Evolutionary conservation across 345 rosid species (phyloP).

Genomic region (Viola odorata): DNA sequence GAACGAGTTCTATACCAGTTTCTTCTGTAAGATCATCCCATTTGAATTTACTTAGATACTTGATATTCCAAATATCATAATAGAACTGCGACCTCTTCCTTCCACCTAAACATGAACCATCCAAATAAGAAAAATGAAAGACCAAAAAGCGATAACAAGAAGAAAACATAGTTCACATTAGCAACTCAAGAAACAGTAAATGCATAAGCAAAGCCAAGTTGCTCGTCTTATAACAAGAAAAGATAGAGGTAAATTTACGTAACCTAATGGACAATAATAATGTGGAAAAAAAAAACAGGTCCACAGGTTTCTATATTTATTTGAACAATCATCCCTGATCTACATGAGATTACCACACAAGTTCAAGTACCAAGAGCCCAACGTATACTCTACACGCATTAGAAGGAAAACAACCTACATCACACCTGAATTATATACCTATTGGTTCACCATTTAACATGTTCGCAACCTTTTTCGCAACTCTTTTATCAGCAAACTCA

Average conservation of each 20-base stretch:
- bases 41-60: conserved; percentile 85
- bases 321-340: not conserved
- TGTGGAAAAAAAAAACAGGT: too few species aligned
- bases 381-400: not conserved
- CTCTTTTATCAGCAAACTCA: conserved; percentile 69
- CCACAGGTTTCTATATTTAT: too few species aligned
- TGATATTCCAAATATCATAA: conserved; percentile 92
- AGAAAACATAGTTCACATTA: not conserved
- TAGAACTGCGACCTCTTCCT: conserved; percentile 70
- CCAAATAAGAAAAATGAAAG: not conserved
- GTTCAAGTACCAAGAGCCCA: not conserved
- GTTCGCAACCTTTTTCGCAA: conserved; percentile 75
- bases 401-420: not conserved
- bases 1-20: conserved; percentile 44
- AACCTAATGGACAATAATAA: not conserved
- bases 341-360: not conserved
- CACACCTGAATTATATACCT: conserved; percentile 33
- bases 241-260: not conserved
- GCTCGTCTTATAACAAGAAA: not conserved
- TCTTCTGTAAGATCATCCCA: conserved; percentile 96
- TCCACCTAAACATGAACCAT: conserved; percentile 48
- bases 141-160: not conserved
- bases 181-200: not conserved
- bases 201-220: not conserved
- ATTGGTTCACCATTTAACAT: conserved; percentile 90